Conservation (phyloP, 257 asterid genomes). For the Jasminum sambac region DNA sequence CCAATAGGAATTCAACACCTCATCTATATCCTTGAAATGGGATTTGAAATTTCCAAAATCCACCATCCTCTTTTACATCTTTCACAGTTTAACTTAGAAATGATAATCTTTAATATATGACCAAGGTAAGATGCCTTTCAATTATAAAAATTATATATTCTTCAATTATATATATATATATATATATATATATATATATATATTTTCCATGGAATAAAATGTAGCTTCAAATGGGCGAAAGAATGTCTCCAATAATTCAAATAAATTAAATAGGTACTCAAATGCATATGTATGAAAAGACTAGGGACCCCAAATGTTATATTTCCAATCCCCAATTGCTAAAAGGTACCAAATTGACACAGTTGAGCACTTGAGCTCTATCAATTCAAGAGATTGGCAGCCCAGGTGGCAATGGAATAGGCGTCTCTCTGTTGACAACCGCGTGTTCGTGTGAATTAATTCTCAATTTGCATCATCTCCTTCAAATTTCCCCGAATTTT, state of each 20-base stretch:
- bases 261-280: background rate
- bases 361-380: background rate
- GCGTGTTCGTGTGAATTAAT: background rate
- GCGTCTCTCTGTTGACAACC: background rate
- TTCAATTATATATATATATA: no score
- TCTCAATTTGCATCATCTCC: background rate
- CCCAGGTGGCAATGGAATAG: background rate
- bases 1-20: constrained; percentile 29
- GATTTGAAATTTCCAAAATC: background rate
- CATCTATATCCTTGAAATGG: background rate
- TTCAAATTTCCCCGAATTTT: constrained; percentile 3
- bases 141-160: background rate
- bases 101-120: background rate
- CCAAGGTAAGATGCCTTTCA: background rate
- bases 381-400: background rate
- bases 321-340: constrained; percentile 1
- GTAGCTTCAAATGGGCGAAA: background rate
- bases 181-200: no score
- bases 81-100: background rate
- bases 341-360: background rate
- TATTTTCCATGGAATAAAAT: background rate
- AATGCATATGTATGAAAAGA: background rate
- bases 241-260: background rate
- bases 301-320: background rate
- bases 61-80: background rate